phyloP scores from a whole-genome alignment of 768 basidiomycete genomes.

The Suillus alpinus region DNA sequence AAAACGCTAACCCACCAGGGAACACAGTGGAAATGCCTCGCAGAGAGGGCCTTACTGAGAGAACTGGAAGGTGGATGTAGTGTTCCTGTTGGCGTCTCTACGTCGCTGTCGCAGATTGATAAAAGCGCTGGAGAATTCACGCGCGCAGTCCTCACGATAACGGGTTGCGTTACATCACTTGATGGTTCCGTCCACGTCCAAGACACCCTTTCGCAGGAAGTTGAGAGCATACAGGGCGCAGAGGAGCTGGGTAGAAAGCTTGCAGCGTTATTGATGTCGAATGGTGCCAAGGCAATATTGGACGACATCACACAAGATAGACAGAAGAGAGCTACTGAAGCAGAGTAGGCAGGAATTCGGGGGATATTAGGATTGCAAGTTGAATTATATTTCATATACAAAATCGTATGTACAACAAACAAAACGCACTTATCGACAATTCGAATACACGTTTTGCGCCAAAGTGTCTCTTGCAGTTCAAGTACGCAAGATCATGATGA shows the following conservation, averaged over 20 bases:
- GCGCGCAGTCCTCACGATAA: constrained; percentile 49
- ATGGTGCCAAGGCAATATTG: constrained; percentile 77
- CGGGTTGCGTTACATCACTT: constrained; percentile 82
- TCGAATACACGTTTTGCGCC: background rate
- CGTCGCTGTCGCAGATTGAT: constrained; percentile 37
- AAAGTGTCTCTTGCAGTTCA: constrained; percentile 8
- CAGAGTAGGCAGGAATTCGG: constrained; percentile 21
- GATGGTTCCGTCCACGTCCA: constrained; percentile 74
- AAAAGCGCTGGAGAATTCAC: constrained; percentile 27
- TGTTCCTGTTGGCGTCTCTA: constrained; percentile 87
- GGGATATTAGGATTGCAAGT: background rate
- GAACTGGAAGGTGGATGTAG: constrained; percentile 96
- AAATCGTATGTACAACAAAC: background rate
- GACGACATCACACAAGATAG: constrained; percentile 79
- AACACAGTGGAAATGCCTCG: constrained; percentile 73
- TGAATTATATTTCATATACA: background rate
- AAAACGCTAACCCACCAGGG: constrained; percentile 67
- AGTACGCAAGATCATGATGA: constrained; percentile 4
- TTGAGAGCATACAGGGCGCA: constrained; percentile 55
- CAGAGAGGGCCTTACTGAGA: constrained; percentile 86
- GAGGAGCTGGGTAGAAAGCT: constrained; percentile 67
- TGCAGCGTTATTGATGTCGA: constrained; percentile 60
- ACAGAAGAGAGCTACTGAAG: constrained; percentile 43
- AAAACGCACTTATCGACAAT: background rate
- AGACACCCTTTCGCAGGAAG: constrained; percentile 50